Base-by-base conservation (phyloP, 257 asterid species). In the Anisodus tanguticus region DNA sequence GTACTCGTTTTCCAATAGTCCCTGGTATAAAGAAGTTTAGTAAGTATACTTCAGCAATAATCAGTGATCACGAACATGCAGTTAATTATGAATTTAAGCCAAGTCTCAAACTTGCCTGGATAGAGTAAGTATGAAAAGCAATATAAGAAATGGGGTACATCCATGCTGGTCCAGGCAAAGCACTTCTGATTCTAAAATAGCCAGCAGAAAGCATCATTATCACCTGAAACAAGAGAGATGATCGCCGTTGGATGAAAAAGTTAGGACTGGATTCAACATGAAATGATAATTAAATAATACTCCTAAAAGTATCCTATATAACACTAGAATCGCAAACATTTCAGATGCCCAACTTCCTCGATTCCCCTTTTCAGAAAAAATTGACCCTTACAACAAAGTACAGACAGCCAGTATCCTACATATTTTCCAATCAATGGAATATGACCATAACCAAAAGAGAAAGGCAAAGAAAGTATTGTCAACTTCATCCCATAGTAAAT, bases 121-220 rank as follows among this genome's bases (percentile, higher is more conserved):
- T 89, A 45, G 98, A 92, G 83, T 93, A 97, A 64, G 99, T 93
- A 77, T 97, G 98, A 92, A 95, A 97, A 3, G 98, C 87, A 39
- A 97, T 31, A 88, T 95, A 95, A 3, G 99, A 95, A 41, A 94
- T 49, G 31, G 99, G 99, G 89, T 97, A 97, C 93, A 89, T 88
- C 99, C 99, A 97, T 19, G 89, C 92, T 13, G 93, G 91, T 82
- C 87, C 82, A 4, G 98, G 98, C 88, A 97, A 90, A 78, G 91
- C 92, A 74, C 96, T 90, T 79, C 98, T 93, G 63, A 93, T 89
- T 91, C 99, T 90, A 81, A 95, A 93, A 88, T 90, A 91, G 72
- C 99, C 99, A 12, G 95, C 97, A 2, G 99, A 92, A 72, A 97
- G 92, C 95, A 97, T 97, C 98, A 96, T 88, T 82, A 92, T 88